These are phyloP conservation scores for Calonectria hongkongensis DNA, from an alignment of 2,329 filamentous ascomycete species.

Conservation along the genomic window DNA sequence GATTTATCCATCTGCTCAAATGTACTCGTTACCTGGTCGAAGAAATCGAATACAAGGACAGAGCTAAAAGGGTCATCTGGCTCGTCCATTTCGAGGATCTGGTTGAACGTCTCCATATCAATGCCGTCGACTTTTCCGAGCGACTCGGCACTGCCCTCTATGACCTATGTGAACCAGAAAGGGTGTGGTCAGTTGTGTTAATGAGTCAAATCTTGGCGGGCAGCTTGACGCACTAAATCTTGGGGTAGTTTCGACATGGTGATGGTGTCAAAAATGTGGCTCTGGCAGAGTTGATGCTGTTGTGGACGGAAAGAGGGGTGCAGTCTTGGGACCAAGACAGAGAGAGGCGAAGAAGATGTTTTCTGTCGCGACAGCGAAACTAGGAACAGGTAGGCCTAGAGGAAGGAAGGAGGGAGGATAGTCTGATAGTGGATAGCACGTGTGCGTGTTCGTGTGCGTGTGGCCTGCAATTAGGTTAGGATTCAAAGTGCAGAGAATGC, in stretches of 20 bases:
- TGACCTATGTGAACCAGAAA: slow-evolving; percentile 56
- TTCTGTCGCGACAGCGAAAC: slow-evolving; percentile 30
- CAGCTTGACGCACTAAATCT: slow-evolving; percentile 57
- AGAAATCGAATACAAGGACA: slow-evolving; percentile 93
- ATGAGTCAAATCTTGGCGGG: slow-evolving; percentile 14
- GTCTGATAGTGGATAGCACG: slow-evolving; percentile 30
- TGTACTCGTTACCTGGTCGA: slow-evolving; percentile 91
- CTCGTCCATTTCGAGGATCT: slow-evolving; percentile 99
- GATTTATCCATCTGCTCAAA: slow-evolving; percentile 89
- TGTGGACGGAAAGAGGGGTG: slow-evolving; percentile 32
- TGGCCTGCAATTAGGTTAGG: slow-evolving; percentile 30
- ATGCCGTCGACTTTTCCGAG: slow-evolving; percentile 83
- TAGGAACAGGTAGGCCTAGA: slow-evolving; percentile 15
- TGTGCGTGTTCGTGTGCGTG: slow-evolving; percentile 28
- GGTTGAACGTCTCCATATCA: slow-evolving; percentile 88
- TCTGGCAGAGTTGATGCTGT: slow-evolving; percentile 43
- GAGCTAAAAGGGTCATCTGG: slow-evolving; percentile 90
- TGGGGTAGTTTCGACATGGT: slow-evolving; percentile 57
- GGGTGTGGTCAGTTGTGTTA: slow-evolving; percentile 38
- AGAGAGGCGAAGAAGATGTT: slow-evolving; percentile 36
- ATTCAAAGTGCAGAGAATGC: slow-evolving; percentile 12
- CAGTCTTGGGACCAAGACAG: slow-evolving; percentile 28
- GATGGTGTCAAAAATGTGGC: slow-evolving; percentile 34
- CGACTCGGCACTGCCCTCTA: slow-evolving; percentile 70
- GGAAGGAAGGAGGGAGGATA: slow-evolving; percentile 26